Base-by-base conservation (phyloP, 2,329 filamentous ascomycete genomes). In the Exophiala alcalophila region DNA sequence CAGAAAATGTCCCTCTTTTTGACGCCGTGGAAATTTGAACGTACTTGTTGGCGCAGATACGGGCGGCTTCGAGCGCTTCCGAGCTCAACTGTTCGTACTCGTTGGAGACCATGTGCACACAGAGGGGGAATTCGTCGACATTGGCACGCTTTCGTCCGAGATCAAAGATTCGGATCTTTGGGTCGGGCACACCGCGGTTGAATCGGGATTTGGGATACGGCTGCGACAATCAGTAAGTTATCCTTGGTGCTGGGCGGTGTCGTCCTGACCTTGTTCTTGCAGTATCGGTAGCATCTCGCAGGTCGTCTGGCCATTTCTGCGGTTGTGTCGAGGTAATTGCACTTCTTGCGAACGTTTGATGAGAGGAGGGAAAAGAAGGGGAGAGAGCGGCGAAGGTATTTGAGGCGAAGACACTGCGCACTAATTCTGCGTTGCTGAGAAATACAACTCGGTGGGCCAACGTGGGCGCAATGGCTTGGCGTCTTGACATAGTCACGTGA, bases 31-130 rank as follows among this genome's bases (percentile, higher is more conserved):
- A 15, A 27, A 26, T 40, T 18, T 39, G 16, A 35, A 50, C 72
- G 60, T 70, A 94, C 87, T 97, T 97, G 87, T 98, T 98, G 85
- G 90, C 90, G 81, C 91, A 97, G 71, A 98, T 98, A 84, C 92
- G 92, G 73, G 92, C 92, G 71, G 92, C 92, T 78, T 98, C 92
- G 65, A 98, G 89, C 70, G 92, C 92, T 80, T 98, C 92, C 64
- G 92, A 97, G 71, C 88, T 94, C 79, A 98, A 79, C 83, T 98
- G 92, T 80, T 98, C 92, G 79, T 95, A 96, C 80, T 98, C 92
- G 83, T 98, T 97, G 80, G 91, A 97, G 68, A 97, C 91, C 70
- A 98, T 80, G 83, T 98, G 92, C 67, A 97, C 84, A 81, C 92
- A 95, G 67, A 91, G 86, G 69, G 92, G 92, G 84, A 98, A 98